Percentiles rank a stretch among this genome's conserved stretches.
Conservation (phyloP, 352 stramenopile genomes). For the Phytophthora podocarpi region DNA sequence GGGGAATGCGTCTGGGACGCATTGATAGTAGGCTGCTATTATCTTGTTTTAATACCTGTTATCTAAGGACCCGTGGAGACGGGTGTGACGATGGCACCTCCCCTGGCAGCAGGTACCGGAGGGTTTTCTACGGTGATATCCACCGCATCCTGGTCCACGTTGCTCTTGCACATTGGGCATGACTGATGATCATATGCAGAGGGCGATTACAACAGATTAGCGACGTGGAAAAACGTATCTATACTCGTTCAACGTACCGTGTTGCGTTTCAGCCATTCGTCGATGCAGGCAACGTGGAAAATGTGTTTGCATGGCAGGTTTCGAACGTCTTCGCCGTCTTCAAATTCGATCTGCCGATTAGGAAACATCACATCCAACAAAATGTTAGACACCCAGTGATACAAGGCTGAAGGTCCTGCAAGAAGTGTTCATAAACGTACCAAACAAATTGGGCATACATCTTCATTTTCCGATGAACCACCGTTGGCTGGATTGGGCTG, state of each 20-base stretch:
- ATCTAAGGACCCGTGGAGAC: conserved; percentile 16
- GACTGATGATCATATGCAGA: conserved; percentile 37
- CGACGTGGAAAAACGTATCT: too few relatives aligned
- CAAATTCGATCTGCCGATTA: conserved; percentile 69
- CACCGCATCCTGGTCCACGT: conserved; percentile 63
- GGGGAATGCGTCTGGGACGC: not conserved
- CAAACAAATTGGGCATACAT: conserved; percentile 78
- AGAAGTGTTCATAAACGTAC: conserved; percentile 34
- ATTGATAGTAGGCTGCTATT: conserved; percentile 5
- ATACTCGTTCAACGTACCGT: conserved; percentile 59
- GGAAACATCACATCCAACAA: not conserved
- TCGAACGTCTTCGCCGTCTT: conserved; percentile 74
- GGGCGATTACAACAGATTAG: too few relatives aligned
- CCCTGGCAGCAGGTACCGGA: not conserved
- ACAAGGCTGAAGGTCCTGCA: not conserved
- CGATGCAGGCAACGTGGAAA: conserved; percentile 90
- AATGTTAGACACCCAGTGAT: conserved; percentile 5
- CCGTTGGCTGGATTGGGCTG: not conserved
- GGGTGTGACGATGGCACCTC: conserved; percentile 53
- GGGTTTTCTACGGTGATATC: conserved; percentile 42
- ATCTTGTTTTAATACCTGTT: not conserved
- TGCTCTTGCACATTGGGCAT: conserved; percentile 87
- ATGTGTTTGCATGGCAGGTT: conserved; percentile 88
- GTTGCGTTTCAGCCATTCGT: conserved; percentile 87
- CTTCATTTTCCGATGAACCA: conserved; percentile 41